Conservation (phyloP, 139 green algal genomes). For the Chlorella vulgaris region DNA sequence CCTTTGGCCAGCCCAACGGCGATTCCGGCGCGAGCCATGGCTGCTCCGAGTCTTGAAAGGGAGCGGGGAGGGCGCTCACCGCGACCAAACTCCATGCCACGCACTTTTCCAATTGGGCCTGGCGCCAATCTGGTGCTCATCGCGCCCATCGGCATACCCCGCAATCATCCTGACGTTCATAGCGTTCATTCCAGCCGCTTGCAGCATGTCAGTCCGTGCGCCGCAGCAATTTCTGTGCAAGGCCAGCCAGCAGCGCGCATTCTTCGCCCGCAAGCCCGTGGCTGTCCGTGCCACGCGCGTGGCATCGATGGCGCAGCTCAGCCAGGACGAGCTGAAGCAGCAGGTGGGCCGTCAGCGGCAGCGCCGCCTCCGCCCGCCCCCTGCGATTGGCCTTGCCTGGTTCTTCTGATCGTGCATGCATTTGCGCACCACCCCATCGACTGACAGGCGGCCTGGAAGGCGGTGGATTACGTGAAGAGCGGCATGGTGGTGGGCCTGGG, state of each 20-base stretch:
- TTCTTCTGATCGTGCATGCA: no score
- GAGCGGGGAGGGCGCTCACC: no score
- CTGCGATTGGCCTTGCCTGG: no score
- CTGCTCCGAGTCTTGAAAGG: conserved; percentile 13
- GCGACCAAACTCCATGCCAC: no score
- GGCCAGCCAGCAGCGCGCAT: conserved; percentile 18
- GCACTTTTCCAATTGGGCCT: neutral
- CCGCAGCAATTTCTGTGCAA: neutral
- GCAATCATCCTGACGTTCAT: no score
- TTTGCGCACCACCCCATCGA: no score
- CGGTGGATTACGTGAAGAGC: conserved; percentile 97
- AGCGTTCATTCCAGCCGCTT: neutral
- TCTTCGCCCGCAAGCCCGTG: conserved; percentile 13
- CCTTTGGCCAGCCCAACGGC: conserved; percentile 91
- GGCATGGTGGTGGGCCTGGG: conserved; percentile 97
- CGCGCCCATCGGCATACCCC: conserved; percentile 6
- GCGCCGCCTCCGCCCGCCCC: neutral
- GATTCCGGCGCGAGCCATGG: conserved; percentile 58
- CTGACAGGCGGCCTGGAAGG: conserved; percentile 88
- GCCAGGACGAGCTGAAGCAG: conserved; percentile 96
- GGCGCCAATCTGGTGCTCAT: no score
- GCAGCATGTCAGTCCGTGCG: neutral
- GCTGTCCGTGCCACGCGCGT: neutral
- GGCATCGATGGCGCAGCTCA: conserved; percentile 35
- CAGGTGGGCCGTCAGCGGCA: conserved; percentile 27